phyloP scores from a whole-genome alignment of 805 yeast species.

The Candida sphagnicola region DNA sequence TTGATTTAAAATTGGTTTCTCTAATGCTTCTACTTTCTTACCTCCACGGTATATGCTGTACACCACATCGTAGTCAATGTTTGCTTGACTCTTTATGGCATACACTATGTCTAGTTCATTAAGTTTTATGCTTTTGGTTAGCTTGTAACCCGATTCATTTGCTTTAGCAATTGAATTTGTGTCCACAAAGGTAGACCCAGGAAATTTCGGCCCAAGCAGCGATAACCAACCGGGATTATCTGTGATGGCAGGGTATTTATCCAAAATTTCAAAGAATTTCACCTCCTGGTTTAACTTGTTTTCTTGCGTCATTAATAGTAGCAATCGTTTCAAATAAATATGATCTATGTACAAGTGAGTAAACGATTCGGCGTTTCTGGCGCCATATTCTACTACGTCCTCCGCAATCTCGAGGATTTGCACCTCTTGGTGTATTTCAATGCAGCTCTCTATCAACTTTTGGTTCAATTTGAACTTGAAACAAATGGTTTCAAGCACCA shows the following conservation, averaged over 20 bases:
- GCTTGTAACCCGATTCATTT: no score
- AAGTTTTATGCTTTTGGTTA: neutral
- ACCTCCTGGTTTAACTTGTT: neutral
- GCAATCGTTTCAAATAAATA: conserved; percentile 1
- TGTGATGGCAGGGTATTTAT: conserved; percentile 2
- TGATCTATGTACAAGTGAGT: conserved; percentile 2
- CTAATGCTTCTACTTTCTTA: neutral
- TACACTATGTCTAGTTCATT: conserved; percentile 6
- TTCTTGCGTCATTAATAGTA: neutral
- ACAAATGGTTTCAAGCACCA: conserved; percentile 17
- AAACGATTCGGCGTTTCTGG: neutral
- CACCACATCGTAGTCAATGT: neutral
- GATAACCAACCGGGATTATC: conserved; percentile 6
- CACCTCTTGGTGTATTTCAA: neutral
- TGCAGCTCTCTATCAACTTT: conserved; percentile 3
- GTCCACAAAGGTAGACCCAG: conserved; percentile 1
- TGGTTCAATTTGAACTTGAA: conserved; percentile 10
- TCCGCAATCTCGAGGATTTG: neutral
- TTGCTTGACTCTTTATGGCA: neutral
- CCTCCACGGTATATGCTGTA: neutral
- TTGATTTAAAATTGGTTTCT: neutral
- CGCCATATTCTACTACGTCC: neutral
- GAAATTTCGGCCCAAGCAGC: conserved; percentile 4
- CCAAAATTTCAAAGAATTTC: neutral
- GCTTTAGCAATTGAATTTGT: no score